Evolutionary conservation across 1,284 basidiomycete species (phyloP).

Genomic region (Xerocomus alliaceus): DNA sequence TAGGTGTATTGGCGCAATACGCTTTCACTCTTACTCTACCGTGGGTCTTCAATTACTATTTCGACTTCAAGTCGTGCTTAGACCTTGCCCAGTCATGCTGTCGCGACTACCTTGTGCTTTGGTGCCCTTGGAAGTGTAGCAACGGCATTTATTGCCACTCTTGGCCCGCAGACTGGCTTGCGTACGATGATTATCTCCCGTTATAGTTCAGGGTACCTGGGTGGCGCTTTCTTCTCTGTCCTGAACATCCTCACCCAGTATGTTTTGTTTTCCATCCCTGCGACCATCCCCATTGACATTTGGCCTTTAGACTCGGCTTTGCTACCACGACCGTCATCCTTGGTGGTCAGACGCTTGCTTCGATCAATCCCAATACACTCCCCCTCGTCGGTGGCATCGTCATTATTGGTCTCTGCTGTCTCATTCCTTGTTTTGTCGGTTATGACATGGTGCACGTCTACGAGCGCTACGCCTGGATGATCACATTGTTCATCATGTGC

Average conservation of each 20-base stretch:
- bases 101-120: conserved; percentile 54
- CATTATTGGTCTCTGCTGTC: conserved; percentile 50
- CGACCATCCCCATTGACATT: background rate
- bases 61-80: background rate
- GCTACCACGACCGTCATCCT: conserved; percentile 54
- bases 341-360: conserved; percentile 56
- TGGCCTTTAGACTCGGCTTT: conserved; percentile 50
- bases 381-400: conserved; percentile 54
- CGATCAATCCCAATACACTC: conserved; percentile 48
- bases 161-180: conserved; percentile 68
- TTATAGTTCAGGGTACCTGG: conserved; percentile 63
- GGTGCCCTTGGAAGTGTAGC: conserved; percentile 48
- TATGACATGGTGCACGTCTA: conserved; percentile 63
- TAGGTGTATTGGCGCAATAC: conserved; percentile 62
- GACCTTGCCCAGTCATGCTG: conserved; percentile 44
- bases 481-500: conserved; percentile 60
- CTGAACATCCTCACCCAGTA: conserved; percentile 65
- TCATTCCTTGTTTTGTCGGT: conserved; percentile 58
- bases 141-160: conserved; percentile 60
- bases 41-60: conserved; percentile 32
- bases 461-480: conserved; percentile 69
- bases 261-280: conserved; percentile 10
- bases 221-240: conserved; percentile 61
- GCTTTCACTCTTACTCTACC: conserved; percentile 59
- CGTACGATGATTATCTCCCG: conserved; percentile 66